phyloP scores from a whole-genome alignment of 495 filamentous ascomycete genomes.

The Tuber magnatum region DNA sequence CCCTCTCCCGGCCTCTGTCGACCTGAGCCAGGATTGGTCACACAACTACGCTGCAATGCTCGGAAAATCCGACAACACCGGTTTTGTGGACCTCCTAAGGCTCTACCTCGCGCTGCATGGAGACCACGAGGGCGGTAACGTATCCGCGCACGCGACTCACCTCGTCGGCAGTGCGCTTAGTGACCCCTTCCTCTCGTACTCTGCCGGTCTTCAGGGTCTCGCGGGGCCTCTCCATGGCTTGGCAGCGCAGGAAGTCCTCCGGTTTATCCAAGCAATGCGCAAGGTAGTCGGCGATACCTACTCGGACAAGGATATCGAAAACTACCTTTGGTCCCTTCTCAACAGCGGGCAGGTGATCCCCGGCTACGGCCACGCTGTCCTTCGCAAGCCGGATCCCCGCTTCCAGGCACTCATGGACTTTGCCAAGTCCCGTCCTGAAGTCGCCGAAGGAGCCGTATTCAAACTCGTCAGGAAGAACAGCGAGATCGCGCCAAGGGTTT shows the following conservation, averaged over 20 bases:
- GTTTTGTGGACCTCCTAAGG: conserved; percentile 90
- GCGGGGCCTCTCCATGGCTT: conserved; percentile 92
- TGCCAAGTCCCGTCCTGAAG: conserved; percentile 72
- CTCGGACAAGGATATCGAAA: conserved; percentile 68
- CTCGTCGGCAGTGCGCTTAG: conserved; percentile 91
- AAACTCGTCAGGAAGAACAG: conserved; percentile 82
- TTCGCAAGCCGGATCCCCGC: conserved; percentile 92
- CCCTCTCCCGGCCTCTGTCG: conserved; percentile 66
- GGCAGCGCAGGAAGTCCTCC: conserved; percentile 92
- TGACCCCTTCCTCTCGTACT: conserved; percentile 93
- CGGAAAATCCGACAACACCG: conserved; percentile 78
- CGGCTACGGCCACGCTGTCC: conserved; percentile 95
- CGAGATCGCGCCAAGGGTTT: conserved; percentile 67
- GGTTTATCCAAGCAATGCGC: conserved; percentile 94
- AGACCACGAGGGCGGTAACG: conserved; percentile 97
- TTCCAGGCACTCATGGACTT: conserved; percentile 97
- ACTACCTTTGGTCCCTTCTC: conserved; percentile 87
- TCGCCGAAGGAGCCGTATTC: conserved; percentile 82
- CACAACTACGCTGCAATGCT: conserved; percentile 98
- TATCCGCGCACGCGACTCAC: conserved; percentile 95
- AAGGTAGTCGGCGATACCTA: conserved; percentile 70
- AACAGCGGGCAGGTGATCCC: conserved; percentile 92
- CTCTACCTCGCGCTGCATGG: conserved; percentile 94
- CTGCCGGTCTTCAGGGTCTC: conserved; percentile 87
- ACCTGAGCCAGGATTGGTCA: conserved; percentile 84